A percentile compares a stretch with the other conserved stretches of the same genome.
Conservation (phyloP, 352 stramenopile species). For the Phytophthora parvispora region DNA sequence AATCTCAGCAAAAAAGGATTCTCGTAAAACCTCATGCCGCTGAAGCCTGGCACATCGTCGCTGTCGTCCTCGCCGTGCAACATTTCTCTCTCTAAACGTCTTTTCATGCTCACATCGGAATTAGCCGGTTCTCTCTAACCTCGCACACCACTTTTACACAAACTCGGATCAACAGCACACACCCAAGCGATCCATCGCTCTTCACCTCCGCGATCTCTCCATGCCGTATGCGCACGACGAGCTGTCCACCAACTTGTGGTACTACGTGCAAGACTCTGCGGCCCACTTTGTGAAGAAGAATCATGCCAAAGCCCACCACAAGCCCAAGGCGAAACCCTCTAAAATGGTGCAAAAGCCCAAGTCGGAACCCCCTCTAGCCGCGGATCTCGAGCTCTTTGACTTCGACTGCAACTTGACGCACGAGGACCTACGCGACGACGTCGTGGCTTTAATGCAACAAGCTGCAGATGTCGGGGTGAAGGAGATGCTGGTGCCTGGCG, state of each 20-base stretch:
- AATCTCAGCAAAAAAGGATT: not conserved
- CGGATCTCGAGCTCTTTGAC: constrained; percentile 63
- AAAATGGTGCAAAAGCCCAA: constrained; percentile 14
- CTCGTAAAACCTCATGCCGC: constrained; percentile 46
- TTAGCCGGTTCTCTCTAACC: not conserved
- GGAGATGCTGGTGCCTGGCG: constrained; percentile 82
- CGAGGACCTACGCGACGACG: constrained; percentile 59
- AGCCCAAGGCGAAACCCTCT: not conserved
- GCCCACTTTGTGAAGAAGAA: constrained; percentile 11
- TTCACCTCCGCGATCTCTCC: not conserved
- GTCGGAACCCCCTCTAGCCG: not conserved
- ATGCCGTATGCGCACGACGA: constrained; percentile 23
- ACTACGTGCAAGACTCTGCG: constrained; percentile 31
- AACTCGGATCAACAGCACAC: not conserved
- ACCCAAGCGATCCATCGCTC: not conserved
- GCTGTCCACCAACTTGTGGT: constrained; percentile 38
- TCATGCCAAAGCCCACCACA: constrained; percentile 17
- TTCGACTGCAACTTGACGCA: constrained; percentile 90
- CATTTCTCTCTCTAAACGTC: constrained; percentile 6
- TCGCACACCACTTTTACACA: not conserved
- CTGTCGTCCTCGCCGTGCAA: constrained; percentile 26
- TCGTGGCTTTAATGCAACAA: constrained; percentile 46
- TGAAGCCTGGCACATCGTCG: constrained; percentile 42
- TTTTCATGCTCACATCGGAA: constrained; percentile 10
- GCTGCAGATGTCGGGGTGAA: constrained; percentile 55